phyloP scores from a whole-genome alignment of 169 alveolate species.

The Plasmodium inui region DNA sequence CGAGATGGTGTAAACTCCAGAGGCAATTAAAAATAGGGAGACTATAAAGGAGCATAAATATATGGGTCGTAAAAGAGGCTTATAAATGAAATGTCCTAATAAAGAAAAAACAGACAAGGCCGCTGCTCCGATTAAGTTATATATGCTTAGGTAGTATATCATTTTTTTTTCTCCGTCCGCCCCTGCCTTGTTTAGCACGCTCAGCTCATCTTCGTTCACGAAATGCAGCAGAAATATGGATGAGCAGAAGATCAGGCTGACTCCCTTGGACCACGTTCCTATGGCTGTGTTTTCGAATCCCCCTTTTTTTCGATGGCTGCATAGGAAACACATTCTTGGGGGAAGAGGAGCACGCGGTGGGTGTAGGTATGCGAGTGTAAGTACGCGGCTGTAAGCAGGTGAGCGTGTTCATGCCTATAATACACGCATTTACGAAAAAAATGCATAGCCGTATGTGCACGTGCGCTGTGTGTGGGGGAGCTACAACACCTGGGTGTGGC shows the following conservation, averaged over 20 bases:
- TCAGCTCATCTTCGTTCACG: conserved; percentile 50
- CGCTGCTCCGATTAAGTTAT: conserved; percentile 65
- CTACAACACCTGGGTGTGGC: not conserved
- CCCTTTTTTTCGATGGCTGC: conserved; percentile 67
- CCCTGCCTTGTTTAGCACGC: conserved; percentile 3
- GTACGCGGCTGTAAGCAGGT: not conserved
- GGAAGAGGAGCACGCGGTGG: not conserved
- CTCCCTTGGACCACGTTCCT: conserved; percentile 76
- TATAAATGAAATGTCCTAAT: conserved; percentile 71
- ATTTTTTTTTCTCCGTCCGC: conserved; percentile 36
- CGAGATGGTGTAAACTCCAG: conserved; percentile 76
- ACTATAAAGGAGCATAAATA: conserved; percentile 72
- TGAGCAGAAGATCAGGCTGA: conserved; percentile 64
- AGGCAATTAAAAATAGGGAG: conserved; percentile 69
- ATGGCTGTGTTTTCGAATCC: conserved; percentile 76
- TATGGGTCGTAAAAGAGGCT: conserved; percentile 54
- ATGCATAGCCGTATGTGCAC: not conserved
- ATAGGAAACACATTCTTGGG: conserved; percentile 56
- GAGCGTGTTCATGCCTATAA: not conserved
- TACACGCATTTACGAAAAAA: not conserved
- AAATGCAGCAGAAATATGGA: conserved; percentile 67
- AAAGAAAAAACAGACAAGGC: conserved; percentile 36
- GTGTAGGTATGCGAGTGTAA: not conserved
- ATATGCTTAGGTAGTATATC: conserved; percentile 66
- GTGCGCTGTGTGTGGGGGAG: not conserved